These are phyloP conservation scores for Amaranthus hypochondriacus DNA, from an alignment of 148 eudicot genomes.

Conservation along the genomic window DNA sequence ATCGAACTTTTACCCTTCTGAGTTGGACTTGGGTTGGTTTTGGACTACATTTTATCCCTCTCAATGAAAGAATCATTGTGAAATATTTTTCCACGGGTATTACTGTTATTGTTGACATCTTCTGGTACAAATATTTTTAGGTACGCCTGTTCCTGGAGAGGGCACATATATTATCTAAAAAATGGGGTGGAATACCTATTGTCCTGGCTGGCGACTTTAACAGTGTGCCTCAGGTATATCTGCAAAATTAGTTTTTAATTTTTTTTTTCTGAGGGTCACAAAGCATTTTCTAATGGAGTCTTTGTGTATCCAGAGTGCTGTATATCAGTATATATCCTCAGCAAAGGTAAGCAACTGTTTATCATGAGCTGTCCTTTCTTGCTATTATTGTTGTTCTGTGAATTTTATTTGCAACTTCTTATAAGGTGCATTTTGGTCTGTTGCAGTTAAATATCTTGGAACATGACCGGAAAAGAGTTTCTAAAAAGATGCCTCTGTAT, in stretches of 20 bases:
- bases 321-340: constrained; percentile 55
- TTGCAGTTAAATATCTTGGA: constrained; percentile 55
- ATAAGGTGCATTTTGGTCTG: not conserved
- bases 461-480: constrained; percentile 46
- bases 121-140: constrained; percentile 29
- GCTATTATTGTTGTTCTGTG: not conserved
- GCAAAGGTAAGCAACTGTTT: constrained; percentile 41
- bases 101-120: not conserved
- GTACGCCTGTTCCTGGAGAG: constrained; percentile 54
- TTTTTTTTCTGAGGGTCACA: not conserved
- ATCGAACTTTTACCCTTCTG: no score
- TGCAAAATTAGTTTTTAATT: not conserved
- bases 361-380: not conserved
- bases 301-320: constrained; percentile 51
- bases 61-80: no score
- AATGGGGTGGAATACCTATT: constrained; percentile 65
- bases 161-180: constrained; percentile 53
- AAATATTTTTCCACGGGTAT: not conserved
- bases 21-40: no score
- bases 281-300: constrained; percentile 4
- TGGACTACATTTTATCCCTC: no score
- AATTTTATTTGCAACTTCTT: not conserved
- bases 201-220: constrained; percentile 76
- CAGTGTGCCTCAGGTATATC: constrained; percentile 52
- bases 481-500: constrained; percentile 31